These are phyloP conservation scores for Scenedesmus sp. DNA, from an alignment of 163 green algal species.

Conservation along the genomic window DNA sequence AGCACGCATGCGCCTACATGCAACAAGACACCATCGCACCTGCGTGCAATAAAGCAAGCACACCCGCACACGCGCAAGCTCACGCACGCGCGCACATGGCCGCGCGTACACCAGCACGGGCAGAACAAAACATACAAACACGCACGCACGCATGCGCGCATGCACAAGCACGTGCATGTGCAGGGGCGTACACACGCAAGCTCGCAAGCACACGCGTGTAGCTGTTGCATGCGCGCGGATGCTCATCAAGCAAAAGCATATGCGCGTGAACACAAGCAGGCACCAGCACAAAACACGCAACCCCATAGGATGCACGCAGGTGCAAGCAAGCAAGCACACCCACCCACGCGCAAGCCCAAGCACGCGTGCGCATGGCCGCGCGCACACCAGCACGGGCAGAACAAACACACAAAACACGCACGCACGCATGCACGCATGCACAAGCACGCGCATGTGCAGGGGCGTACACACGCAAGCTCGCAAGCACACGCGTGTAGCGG, in stretches of 20 bases:
- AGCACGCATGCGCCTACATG: background rate
- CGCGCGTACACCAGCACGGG: background rate
- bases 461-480: background rate
- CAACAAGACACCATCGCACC: background rate
- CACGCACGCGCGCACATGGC: background rate
- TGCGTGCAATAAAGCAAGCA: background rate
- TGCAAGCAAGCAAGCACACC: background rate
- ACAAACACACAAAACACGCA: too few species aligned
- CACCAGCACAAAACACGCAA: background rate
- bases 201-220: too few species aligned
- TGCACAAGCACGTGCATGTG: background rate
- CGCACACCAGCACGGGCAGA: too few species aligned
- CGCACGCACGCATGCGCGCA: background rate
- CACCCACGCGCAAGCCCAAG: background rate
- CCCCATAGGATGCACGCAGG: background rate
- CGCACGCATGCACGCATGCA: background rate
- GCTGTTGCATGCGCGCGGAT: too few species aligned
- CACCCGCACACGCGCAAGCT: background rate
- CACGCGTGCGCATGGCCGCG: too few species aligned
- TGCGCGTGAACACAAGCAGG: background rate
- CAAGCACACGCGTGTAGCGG: too few species aligned
- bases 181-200: background rate
- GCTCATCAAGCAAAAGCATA: too few species aligned
- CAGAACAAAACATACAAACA: background rate
- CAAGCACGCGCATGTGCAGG: background rate